These are phyloP conservation scores for Auricularia cornea DNA, from an alignment of 768 basidiomycete genomes.

Conservation along the genomic window DNA sequence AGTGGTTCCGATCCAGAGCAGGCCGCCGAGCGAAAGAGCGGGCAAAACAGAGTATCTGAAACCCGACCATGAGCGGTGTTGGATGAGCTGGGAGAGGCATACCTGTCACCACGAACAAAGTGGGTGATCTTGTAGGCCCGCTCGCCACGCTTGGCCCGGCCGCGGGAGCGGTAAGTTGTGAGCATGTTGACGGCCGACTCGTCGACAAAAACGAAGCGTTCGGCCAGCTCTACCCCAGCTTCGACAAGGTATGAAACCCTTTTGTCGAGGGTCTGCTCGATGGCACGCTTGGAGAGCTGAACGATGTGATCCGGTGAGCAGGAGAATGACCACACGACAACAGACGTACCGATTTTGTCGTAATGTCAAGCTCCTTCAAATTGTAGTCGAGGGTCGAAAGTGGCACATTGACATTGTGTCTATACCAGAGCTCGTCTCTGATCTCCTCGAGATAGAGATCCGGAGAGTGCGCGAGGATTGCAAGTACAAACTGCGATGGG, in stretches of 20 bases:
- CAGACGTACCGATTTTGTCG: neutral
- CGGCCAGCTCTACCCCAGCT: neutral
- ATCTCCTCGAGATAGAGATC: neutral
- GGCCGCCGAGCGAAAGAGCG: conserved; percentile 27
- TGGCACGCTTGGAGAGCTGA: neutral
- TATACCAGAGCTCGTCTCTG: neutral
- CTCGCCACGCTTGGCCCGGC: conserved; percentile 8
- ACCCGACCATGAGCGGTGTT: neutral
- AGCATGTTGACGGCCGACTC: conserved; percentile 9
- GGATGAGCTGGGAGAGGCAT: neutral
- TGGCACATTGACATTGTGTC: neutral
- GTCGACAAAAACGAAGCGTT: conserved; percentile 14
- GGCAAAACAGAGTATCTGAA: conserved; percentile 29
- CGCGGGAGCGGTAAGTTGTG: conserved; percentile 2
- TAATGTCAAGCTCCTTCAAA: neutral
- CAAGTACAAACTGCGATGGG: neutral
- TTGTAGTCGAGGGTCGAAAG: neutral
- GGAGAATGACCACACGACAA: neutral
- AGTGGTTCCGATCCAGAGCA: conserved; percentile 22
- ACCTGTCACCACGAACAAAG: conserved; percentile 17
- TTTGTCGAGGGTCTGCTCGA: neutral
- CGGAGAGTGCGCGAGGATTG: neutral
- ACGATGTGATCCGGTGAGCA: neutral
- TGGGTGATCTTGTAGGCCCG: conserved; percentile 4
- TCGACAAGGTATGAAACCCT: neutral